These are phyloP conservation scores for Phytophthora podocarpi DNA, from an alignment of 352 stramenopile genomes.

Conservation along the genomic window DNA sequence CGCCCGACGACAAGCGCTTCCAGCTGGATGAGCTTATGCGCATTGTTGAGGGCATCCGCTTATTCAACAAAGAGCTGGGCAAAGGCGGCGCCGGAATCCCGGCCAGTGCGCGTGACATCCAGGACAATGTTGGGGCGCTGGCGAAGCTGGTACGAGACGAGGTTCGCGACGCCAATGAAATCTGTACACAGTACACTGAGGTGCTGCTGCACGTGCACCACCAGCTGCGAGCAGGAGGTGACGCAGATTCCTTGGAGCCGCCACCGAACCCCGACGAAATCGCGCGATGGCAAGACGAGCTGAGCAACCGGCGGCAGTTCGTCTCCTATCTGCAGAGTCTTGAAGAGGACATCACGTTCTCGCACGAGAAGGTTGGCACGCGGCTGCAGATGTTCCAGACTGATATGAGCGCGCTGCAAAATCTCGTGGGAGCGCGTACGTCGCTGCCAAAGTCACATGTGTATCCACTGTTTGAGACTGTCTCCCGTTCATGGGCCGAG, in stretches of 20 bases:
- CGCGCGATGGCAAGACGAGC: slow-evolving; percentile 90
- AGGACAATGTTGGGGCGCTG: slow-evolving; percentile 55
- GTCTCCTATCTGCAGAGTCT: slow-evolving; percentile 91
- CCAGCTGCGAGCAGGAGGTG: slow-evolving; percentile 33
- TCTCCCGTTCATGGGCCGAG: slow-evolving; percentile 87
- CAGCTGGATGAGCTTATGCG: slow-evolving; percentile 91
- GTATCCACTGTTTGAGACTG: slow-evolving; percentile 93
- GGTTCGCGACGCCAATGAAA: slow-evolving; percentile 65
- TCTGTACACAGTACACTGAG: slow-evolving; percentile 83
- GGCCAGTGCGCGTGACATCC: slow-evolving; percentile 60
- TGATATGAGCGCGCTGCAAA: slow-evolving; percentile 73
- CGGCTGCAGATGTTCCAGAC: slow-evolving; percentile 73
- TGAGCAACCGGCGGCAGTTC: slow-evolving; percentile 92
- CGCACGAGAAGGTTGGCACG: slow-evolving; percentile 77
- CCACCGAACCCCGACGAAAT: slow-evolving; percentile 46
- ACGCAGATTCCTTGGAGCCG: slow-evolving; percentile 25
- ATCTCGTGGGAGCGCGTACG: slow-evolving; percentile 83
- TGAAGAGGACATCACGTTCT: slow-evolving; percentile 91
- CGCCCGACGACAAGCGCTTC: slow-evolving; percentile 88
- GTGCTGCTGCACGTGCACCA: slow-evolving; percentile 81
- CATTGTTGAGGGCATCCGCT: slow-evolving; percentile 93
- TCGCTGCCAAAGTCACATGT: slow-evolving; percentile 94
- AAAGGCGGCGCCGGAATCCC: slow-evolving; percentile 87
- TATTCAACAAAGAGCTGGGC: slow-evolving; percentile 93
- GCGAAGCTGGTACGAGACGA: slow-evolving; percentile 61